A percentile compares a stretch with the other conserved stretches of the same genome.
phyloP scores from a whole-genome alignment of 805 yeast species.

The Pichia manshurica region DNA sequence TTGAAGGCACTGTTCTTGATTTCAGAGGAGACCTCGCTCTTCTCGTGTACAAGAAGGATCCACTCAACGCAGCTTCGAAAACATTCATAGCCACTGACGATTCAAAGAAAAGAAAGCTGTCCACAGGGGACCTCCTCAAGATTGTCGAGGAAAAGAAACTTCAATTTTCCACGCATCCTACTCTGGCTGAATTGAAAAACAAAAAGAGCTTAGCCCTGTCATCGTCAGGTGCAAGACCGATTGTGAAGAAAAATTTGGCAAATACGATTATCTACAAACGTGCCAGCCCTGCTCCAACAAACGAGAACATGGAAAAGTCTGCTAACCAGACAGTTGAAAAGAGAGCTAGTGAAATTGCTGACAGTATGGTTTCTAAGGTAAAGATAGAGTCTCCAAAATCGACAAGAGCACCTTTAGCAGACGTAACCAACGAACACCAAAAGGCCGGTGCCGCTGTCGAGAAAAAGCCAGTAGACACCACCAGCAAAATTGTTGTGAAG shows the following conservation, averaged over 20 bases:
- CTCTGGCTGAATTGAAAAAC: conserved; percentile 9
- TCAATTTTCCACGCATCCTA: conserved; percentile 11
- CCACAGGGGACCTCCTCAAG: conserved; percentile 3
- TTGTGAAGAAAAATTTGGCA: conserved; percentile 6
- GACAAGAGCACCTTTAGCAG: background rate
- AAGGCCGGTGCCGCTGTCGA: background rate
- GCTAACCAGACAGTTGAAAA: background rate
- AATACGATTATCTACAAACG: conserved; percentile 17
- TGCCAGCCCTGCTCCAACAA: conserved; percentile 6
- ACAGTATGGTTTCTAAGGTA: background rate
- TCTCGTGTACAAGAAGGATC: conserved; percentile 13
- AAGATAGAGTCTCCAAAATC: background rate
- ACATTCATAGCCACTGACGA: background rate
- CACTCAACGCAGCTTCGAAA: background rate
- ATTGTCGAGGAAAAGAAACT: conserved; percentile 9
- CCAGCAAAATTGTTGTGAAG: background rate
- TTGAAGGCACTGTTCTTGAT: conserved; percentile 58
- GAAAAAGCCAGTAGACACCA: background rate
- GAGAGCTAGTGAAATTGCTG: background rate
- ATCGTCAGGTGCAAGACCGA: conserved; percentile 12
- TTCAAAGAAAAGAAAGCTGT: background rate
- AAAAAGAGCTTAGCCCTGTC: background rate
- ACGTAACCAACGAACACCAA: background rate
- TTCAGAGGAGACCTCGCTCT: conserved; percentile 54
- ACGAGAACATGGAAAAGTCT: background rate